Percentiles rank a stretch among this genome's conserved stretches.
Conservation (phyloP, 106 monocot species). For the Dendrobium chrysotoxum region DNA sequence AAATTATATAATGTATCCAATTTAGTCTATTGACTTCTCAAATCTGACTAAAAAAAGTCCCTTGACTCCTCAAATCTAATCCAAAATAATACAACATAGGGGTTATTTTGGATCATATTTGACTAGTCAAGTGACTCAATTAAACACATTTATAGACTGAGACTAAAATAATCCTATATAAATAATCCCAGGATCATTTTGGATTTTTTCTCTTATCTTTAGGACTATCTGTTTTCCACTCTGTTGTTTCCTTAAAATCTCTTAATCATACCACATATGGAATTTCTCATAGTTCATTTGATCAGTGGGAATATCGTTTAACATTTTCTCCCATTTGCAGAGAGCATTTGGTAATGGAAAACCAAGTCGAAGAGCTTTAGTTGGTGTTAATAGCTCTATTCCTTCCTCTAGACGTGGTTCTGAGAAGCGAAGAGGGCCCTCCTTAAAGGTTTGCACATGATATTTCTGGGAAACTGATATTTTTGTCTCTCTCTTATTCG, state of each 20-base stretch:
- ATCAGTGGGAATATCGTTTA: neutral
- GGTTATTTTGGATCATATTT: too few relatives aligned
- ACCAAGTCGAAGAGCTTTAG: slow-evolving; percentile 48
- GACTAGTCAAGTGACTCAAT: too few relatives aligned
- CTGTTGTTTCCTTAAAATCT: neutral
- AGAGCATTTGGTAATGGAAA: slow-evolving; percentile 50
- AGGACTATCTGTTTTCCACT: neutral
- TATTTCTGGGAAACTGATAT: neutral
- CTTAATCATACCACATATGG: neutral
- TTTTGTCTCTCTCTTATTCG: neutral
- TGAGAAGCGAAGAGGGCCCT: slow-evolving; percentile 49
- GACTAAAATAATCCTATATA: too few relatives aligned
- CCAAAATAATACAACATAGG: too few relatives aligned
- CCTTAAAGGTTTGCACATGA: slow-evolving; percentile 34
- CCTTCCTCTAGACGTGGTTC: slow-evolving; percentile 56
- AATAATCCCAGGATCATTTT: too few relatives aligned
- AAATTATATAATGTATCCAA: too few relatives aligned
- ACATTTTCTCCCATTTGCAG: slow-evolving; percentile 22
- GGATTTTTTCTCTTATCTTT: neutral
- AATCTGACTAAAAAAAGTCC: too few relatives aligned
- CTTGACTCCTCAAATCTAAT: too few relatives aligned
- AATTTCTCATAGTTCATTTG: neutral
- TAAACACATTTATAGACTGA: too few relatives aligned
- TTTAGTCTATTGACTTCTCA: too few relatives aligned
- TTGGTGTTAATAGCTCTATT: slow-evolving; percentile 28